Evolutionary conservation across 805 yeast species (phyloP).

Genomic region (Ogataea parapolymorpha): DNA sequence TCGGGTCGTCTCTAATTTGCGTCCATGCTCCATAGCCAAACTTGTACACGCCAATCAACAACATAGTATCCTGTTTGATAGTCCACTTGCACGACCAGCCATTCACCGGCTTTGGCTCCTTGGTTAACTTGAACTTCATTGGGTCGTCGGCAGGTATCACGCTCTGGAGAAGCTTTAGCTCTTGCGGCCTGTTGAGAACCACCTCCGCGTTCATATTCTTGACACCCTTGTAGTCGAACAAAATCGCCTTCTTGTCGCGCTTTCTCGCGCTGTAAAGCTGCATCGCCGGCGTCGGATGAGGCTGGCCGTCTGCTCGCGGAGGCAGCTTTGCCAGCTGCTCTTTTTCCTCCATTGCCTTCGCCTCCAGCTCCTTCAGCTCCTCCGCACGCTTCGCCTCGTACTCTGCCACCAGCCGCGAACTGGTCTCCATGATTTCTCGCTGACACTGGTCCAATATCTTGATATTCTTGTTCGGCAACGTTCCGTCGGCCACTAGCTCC

Average conservation of each 20-base stretch:
- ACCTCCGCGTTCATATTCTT: conserved; percentile 89
- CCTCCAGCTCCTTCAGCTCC: conserved; percentile 56
- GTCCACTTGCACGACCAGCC: conserved; percentile 93
- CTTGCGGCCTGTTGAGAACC: conserved; percentile 78
- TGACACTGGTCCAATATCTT: conserved; percentile 73
- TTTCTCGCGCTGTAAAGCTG: conserved; percentile 48
- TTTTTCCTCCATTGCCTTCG: conserved; percentile 54
- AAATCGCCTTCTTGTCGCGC: conserved; percentile 83
- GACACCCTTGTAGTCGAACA: conserved; percentile 85
- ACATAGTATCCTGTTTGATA: conserved; percentile 76
- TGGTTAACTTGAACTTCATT: conserved; percentile 54
- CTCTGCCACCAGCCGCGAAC: conserved; percentile 56
- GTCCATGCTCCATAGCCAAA: conserved; percentile 97
- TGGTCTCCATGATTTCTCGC: conserved; percentile 61
- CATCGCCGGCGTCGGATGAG: conserved; percentile 33
- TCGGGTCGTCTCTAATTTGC: conserved; percentile 93
- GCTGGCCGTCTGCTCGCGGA: conserved; percentile 26
- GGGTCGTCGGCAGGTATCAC: conserved; percentile 54
- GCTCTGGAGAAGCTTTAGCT: conserved; percentile 63
- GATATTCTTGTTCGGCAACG: conserved; percentile 79
- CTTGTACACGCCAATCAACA: conserved; percentile 81
- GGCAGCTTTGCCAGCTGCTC: conserved; percentile 34
- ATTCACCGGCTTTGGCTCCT: conserved; percentile 72
- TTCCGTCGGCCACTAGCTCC: conserved; percentile 83
- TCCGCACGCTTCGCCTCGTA: conserved; percentile 64